Evolutionary conservation across 2,329 filamentous ascomycete genomes (phyloP).

Genomic region (Cercospora sp.): DNA sequence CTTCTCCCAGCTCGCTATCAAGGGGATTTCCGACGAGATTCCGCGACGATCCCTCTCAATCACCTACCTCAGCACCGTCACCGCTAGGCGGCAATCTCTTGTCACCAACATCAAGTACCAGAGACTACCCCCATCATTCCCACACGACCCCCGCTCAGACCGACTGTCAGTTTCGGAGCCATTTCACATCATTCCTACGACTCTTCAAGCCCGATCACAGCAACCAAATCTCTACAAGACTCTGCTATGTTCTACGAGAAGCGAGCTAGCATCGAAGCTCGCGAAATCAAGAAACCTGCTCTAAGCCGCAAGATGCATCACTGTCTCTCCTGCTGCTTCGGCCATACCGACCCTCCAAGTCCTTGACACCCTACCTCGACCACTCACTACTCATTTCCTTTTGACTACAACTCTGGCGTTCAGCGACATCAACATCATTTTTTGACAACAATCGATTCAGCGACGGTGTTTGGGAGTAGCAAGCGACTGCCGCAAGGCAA

Average conservation of each 20-base stretch:
- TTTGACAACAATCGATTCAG: not conserved
- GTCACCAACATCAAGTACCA: not conserved
- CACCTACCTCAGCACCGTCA: conserved; percentile 8
- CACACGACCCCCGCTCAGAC: conserved; percentile 22
- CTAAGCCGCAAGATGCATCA: not conserved
- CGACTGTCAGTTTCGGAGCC: conserved; percentile 25
- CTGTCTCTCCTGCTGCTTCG: conserved; percentile 7
- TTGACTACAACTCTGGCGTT: not conserved
- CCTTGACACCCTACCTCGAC: not conserved
- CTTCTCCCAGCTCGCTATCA: conserved; percentile 9
- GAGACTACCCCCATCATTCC: conserved; percentile 23
- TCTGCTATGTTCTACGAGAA: conserved; percentile 5
- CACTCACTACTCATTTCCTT: not conserved
- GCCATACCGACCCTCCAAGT: not conserved
- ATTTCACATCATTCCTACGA: conserved; percentile 24
- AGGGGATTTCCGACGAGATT: conserved; percentile 26
- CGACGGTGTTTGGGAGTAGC: not conserved
- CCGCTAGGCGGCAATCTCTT: not conserved
- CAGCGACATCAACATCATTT: not conserved
- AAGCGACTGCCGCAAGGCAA: not conserved
- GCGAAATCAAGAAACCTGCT: conserved; percentile 1
- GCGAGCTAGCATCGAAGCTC: not conserved
- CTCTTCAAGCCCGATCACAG: conserved; percentile 13
- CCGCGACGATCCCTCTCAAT: conserved; percentile 27
- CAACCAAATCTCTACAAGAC: not conserved